Percentiles rank a stretch among this genome's conserved stretches.
phyloP scores from a whole-genome alignment of 2,329 filamentous ascomycete genomes.

The Xenoacremonium recifei region DNA sequence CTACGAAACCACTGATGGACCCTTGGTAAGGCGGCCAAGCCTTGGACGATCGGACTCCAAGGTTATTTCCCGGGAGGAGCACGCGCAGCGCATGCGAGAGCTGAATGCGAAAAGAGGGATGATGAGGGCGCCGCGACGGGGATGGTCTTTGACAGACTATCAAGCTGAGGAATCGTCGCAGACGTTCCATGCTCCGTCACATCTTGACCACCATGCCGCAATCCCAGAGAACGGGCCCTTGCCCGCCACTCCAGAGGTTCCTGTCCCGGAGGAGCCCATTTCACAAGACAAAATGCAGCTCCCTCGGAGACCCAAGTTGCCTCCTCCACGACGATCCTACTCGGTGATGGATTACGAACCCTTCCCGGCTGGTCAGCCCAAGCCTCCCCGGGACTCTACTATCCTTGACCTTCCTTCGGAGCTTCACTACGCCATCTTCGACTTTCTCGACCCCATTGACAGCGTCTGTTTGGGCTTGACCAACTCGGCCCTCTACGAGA shows the following conservation, averaged over 20 bases:
- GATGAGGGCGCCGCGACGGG: conserved; percentile 41
- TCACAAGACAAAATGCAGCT: conserved; percentile 23
- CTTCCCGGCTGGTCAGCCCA: conserved; percentile 42
- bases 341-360: conserved; percentile 62
- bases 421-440: conserved; percentile 59
- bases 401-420: conserved; percentile 56
- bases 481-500: conserved; percentile 56
- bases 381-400: conserved; percentile 43
- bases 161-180: conserved; percentile 28
- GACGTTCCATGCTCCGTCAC: conserved; percentile 18
- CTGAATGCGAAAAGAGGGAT: conserved; percentile 33
- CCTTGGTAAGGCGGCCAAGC: conserved; percentile 18
- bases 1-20: conserved; percentile 22
- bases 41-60: conserved; percentile 21
- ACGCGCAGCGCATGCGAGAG: conserved; percentile 37
- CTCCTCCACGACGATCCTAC: conserved; percentile 54
- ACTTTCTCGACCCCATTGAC: conserved; percentile 63
- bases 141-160: conserved; percentile 48
- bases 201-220: conserved; percentile 25
- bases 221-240: conserved; percentile 35
- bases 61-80: conserved; percentile 41
- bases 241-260: conserved; percentile 11
- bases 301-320: conserved; percentile 34
- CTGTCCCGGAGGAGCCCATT: conserved; percentile 11
- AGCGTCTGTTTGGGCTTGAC: conserved; percentile 61